Evolutionary conservation across 495 filamentous ascomycete species (phyloP), one percentile per base, ranked within the genome.

Genomic region (Trichoderma gamsii): DNA sequence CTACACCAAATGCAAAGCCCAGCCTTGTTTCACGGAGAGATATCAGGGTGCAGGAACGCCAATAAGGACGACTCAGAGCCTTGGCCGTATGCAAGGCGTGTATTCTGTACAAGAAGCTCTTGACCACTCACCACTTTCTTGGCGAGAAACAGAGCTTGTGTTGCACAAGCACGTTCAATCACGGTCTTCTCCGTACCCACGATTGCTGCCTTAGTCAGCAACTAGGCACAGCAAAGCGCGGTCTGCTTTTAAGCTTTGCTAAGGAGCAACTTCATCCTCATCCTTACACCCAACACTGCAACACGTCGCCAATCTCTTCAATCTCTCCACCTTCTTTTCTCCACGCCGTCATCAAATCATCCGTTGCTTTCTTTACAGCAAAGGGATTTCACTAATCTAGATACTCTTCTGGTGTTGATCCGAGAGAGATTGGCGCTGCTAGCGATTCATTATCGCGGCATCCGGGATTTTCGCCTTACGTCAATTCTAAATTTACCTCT

Each of bases 231-330:
- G 56, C 27, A 61, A 61, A 25, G 27, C 56, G 11, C 23, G n/a
- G n/a, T 61, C 56, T 13, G 27, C 27, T 13, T 11, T 32, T 16
- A 29, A 61, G 56, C 56, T 61, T 61, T 61, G 23, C 56, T 25
- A 32, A 61, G 56, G 23, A 61, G 56, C 56, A 61, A 16, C 56
- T 61, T 61, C 56, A 13, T 61, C 23, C 56, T 61, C 8, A 61
- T 12, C 56, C 25, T 61, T 9, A 61, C 23, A 32, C 27, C 56
- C 23, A 27, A 29, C 11, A 21, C 21, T 29, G 21, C 56, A 29
- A 32, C 27, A 32, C 56, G 9, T 21, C 56, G 56, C 27, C 56
- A 32, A 32, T 7, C 5, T 38, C 35, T 38, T 38, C 16, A n/a
- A 52, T 21, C 49, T 52, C 49, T n/a, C 8, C 49, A 9, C 6